Conservation (phyloP, 345 rosid genomes). For the Gossypium australe region DNA sequence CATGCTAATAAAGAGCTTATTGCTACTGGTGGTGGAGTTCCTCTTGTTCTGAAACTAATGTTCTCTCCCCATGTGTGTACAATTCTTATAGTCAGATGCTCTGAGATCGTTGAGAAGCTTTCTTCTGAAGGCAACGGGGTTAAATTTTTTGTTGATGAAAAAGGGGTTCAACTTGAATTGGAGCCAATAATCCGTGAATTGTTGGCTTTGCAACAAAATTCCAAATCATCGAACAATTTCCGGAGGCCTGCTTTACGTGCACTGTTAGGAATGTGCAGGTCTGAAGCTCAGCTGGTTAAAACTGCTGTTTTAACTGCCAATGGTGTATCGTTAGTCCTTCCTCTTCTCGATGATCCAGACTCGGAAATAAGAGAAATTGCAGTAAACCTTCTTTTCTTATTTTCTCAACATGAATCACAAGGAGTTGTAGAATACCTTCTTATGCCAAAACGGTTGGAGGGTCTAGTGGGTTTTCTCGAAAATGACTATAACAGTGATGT, state of each 20-base stretch:
- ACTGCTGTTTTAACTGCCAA: slow-evolving; percentile 46
- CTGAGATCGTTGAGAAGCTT: slow-evolving; percentile 44
- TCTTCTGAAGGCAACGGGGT: slow-evolving; percentile 42
- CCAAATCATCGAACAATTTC: slow-evolving; percentile 26
- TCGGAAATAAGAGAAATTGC: slow-evolving; percentile 49
- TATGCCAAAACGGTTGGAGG: slow-evolving; percentile 54
- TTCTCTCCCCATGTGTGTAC: slow-evolving; percentile 31
- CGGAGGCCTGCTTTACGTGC: slow-evolving; percentile 43
- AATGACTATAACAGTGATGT: slow-evolving; percentile 43
- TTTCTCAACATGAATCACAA: slow-evolving; percentile 48
- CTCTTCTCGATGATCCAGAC: slow-evolving; percentile 55
- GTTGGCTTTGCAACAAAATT: slow-evolving; percentile 38
- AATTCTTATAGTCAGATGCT: slow-evolving; percentile 36
- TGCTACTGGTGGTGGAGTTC: slow-evolving; percentile 51
- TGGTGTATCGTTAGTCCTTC: slow-evolving; percentile 46
- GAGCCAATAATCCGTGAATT: slow-evolving; percentile 38
- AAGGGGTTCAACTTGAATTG: slow-evolving; percentile 37
- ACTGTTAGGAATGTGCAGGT: slow-evolving; percentile 47
- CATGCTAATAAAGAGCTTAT: slow-evolving; percentile 41
- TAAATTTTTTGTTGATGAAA: slow-evolving; percentile 47
- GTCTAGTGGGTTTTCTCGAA: slow-evolving; percentile 56
- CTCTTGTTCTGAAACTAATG: slow-evolving; percentile 36
- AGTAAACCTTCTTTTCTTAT: slow-evolving; percentile 50
- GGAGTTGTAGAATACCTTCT: slow-evolving; percentile 60
- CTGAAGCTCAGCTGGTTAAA: slow-evolving; percentile 48